phyloP scores from a whole-genome alignment of 2,329 filamentous ascomycete genomes.

The Aspergillus awamori region DNA sequence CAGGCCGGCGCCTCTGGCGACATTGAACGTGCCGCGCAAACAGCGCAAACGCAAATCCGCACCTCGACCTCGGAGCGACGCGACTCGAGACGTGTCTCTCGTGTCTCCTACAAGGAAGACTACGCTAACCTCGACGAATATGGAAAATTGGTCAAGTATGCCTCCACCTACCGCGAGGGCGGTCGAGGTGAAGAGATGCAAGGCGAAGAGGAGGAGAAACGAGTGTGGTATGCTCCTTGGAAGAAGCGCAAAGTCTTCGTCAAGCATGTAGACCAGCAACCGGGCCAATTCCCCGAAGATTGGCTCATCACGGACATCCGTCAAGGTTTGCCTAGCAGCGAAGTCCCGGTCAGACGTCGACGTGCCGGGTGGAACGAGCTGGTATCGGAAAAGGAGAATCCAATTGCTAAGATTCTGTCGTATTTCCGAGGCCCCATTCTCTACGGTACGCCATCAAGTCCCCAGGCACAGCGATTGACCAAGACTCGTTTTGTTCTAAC shows the following conservation, averaged over 20 bases:
- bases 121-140: conserved; percentile 59
- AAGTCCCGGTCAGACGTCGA: conserved; percentile 65
- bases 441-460: conserved; percentile 61
- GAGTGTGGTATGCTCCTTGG: conserved; percentile 65
- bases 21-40: conserved; percentile 21
- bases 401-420: conserved; percentile 71
- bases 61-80: conserved; percentile 28
- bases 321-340: conserved; percentile 60
- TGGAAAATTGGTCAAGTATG: conserved; percentile 67
- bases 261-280: conserved; percentile 27
- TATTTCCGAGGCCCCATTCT: conserved; percentile 77
- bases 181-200: conserved; percentile 46
- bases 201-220: conserved; percentile 49
- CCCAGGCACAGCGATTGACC: not conserved
- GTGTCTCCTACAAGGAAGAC: conserved; percentile 38
- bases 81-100: conserved; percentile 36
- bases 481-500: conserved; percentile 17
- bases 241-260: conserved; percentile 40
- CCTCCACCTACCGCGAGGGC: conserved; percentile 65
- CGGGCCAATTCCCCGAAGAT: conserved; percentile 59
- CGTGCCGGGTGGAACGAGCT: conserved; percentile 73
- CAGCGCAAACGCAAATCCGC: conserved; percentile 19
- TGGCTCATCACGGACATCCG: conserved; percentile 71
- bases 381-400: conserved; percentile 75
- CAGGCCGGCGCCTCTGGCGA: conserved; percentile 21